Evolutionary conservation across 768 basidiomycete genomes (phyloP), one percentile per base, ranked within the genome.

Genomic region (Tulasnella sp.): DNA sequence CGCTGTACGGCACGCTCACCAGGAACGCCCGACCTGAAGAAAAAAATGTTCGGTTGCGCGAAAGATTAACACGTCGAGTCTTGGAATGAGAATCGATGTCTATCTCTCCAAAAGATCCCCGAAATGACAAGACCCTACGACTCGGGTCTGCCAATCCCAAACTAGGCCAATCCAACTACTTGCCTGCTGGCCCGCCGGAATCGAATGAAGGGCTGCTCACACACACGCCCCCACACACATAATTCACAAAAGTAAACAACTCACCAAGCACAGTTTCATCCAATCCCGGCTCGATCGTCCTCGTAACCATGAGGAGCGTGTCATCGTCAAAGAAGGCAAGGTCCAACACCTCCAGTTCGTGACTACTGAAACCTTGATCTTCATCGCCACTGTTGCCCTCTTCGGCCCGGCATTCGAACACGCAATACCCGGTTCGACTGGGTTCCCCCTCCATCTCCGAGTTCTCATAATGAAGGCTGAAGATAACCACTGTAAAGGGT

Each of bases 271-370:
- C 45, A 40, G 73, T 74, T 52, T 74, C 73, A 67, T 37, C 73
- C 38, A 52, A 72, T 45, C 42, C 42, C 38, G 73, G 67, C 11
- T 76, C 75, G 64, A 76, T 29, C 25, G 67, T 69, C 49, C 75
- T 68, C 67, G 67, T 76, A 34, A 76, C 69, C 40, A 71, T 34
- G 25, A 76, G 49, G 64, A 76, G 69, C 67, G 75, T 76, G 38
- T 58, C 64, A 67, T 78, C 78, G 67, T 78, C 78, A 72, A 77
- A 78, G 58, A 77, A 78, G 54, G 52, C 78, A 34, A 77, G 40
- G 71, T 78, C 78, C 31, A 78, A 77, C 14, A 78, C 64, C 69
- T 72, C 76, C 25, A 77, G 37, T 31, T 38, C 68, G 19, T 67
- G 67, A 34, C 40, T 34, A 37, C 36, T 36, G 15, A 68, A 40